Percentiles rank a stretch among this genome's conserved stretches.
Conservation (phyloP, 73 alveolate species). For the Urostyla sp. region DNA sequence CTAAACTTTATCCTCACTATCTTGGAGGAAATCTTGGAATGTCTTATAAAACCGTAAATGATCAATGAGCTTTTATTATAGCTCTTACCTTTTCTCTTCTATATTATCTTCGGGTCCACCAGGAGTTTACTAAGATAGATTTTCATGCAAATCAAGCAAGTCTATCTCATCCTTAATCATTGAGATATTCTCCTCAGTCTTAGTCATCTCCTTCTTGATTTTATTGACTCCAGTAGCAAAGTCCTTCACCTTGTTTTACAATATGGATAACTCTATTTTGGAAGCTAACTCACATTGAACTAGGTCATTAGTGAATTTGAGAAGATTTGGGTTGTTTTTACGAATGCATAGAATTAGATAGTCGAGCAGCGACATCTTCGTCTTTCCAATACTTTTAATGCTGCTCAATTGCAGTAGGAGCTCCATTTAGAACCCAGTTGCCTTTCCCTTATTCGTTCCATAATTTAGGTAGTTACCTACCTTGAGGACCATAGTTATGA, state of each 20-base stretch:
- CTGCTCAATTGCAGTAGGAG: not conserved
- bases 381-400: constrained; percentile 20
- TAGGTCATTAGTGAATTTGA: constrained; percentile 7
- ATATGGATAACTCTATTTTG: not conserved
- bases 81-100: not conserved
- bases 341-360: not conserved
- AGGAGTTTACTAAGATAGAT: too few relatives aligned
- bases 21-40: not conserved
- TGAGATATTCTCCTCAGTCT: not conserved
- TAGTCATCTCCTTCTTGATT: not conserved
- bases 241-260: not conserved
- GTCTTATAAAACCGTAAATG: not conserved
- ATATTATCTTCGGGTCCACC: not conserved
- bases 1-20: not conserved
- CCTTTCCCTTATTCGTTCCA: constrained; percentile 15
- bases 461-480: constrained; percentile 2
- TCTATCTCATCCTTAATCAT: too few relatives aligned
- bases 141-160: too few relatives aligned
- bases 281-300: constrained; percentile 16
- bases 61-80: not conserved
- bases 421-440: constrained; percentile 16
- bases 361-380: constrained; percentile 16
- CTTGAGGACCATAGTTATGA: not conserved
- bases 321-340: not conserved
- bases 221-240: not conserved